Conservation (phyloP, 345 rosid genomes). For the Salix caprea region DNA sequence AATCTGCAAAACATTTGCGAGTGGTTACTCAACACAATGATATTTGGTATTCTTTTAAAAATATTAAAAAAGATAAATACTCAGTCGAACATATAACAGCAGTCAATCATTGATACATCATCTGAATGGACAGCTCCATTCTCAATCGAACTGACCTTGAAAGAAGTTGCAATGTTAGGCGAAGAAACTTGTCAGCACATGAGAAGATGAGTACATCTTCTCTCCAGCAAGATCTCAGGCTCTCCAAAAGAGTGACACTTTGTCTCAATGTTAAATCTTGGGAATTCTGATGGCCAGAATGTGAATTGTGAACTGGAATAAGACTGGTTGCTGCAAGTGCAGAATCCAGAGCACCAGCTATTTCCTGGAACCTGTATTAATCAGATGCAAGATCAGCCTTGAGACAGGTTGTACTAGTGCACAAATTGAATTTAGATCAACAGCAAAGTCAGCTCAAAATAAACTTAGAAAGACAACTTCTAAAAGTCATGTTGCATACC, state of each 20-base stretch:
- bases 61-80: neutral
- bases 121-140: conserved; percentile 3
- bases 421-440: neutral
- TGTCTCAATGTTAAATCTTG: conserved; percentile 58
- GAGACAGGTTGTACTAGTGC: neutral
- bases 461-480: neutral
- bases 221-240: conserved; percentile 89
- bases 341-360: conserved; percentile 88
- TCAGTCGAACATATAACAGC: neutral
- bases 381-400: conserved; percentile 9
- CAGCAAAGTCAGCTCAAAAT: neutral
- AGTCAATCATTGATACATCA: neutral
- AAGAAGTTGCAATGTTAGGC: conserved; percentile 88
- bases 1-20: conserved; percentile 43
- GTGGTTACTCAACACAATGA: neutral
- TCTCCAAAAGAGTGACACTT: conserved; percentile 71
- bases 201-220: conserved; percentile 87
- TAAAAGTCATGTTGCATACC: conserved; percentile 42
- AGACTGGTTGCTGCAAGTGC: conserved; percentile 64
- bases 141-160: conserved; percentile 54
- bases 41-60: neutral
- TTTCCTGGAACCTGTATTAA: conserved; percentile 85
- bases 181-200: conserved; percentile 94
- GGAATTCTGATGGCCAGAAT: conserved; percentile 37
- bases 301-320: conserved; percentile 50